Percentiles rank a stretch among this genome's conserved stretches.
These are phyloP conservation scores for Macrolepiota dolichaula DNA, from an alignment of 768 basidiomycete species.

Conservation along the genomic window DNA sequence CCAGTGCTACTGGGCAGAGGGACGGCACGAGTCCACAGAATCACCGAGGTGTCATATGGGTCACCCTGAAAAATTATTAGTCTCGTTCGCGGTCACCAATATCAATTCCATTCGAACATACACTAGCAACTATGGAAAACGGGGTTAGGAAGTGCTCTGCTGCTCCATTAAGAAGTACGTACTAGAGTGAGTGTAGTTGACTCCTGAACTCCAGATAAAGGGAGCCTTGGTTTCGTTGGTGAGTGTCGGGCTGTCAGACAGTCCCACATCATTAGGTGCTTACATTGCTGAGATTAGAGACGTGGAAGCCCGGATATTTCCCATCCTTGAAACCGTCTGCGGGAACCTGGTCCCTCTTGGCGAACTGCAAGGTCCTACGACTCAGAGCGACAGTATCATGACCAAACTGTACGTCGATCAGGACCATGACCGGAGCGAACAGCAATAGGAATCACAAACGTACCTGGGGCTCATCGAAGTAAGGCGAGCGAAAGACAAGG, in stretches of 20 bases:
- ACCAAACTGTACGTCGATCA: slow-evolving; percentile 26
- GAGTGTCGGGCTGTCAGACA: neutral
- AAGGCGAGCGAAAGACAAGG: slow-evolving; percentile 36
- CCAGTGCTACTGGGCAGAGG: slow-evolving; percentile 27
- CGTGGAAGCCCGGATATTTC: slow-evolving; percentile 47
- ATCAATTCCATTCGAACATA: too few species aligned
- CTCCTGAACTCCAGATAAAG: slow-evolving; percentile 42
- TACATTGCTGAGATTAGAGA: slow-evolving; percentile 43
- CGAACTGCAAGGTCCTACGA: slow-evolving; percentile 26
- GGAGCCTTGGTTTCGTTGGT: slow-evolving; percentile 15
- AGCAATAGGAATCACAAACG: slow-evolving; percentile 1
- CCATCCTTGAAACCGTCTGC: slow-evolving; percentile 38
- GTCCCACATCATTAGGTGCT: neutral
- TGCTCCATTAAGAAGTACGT: neutral
- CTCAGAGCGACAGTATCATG: slow-evolving; percentile 33
- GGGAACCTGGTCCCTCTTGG: slow-evolving; percentile 29
- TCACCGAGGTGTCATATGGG: slow-evolving; percentile 48
- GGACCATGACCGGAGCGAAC: neutral
- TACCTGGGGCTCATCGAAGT: slow-evolving; percentile 30
- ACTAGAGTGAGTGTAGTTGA: slow-evolving; percentile 48
- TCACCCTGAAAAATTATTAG: slow-evolving; percentile 37
- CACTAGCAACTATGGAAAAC: slow-evolving; percentile 29
- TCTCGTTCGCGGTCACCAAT: too few species aligned
- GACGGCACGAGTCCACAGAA: slow-evolving; percentile 56
- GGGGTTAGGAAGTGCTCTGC: neutral